Evolutionary conservation across 306 rosid species (phyloP).

Genomic region (Vicia villosa): DNA sequence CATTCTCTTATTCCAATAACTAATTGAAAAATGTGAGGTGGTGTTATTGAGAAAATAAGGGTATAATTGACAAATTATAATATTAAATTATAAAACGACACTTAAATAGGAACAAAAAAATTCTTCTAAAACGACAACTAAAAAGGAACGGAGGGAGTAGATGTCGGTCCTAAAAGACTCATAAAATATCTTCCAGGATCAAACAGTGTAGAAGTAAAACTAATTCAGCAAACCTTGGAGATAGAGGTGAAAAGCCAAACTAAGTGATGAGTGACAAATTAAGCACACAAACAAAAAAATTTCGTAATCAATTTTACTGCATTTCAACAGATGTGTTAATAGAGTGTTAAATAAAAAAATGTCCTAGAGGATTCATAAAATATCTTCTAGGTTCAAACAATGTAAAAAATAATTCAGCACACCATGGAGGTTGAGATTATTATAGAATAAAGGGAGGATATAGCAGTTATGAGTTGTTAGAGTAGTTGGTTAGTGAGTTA

Average conservation of each 20-base stretch:
- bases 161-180: background rate
- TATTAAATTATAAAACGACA: too few species aligned
- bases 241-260: background rate
- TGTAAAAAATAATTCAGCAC: conserved; percentile 10
- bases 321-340: background rate
- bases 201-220: background rate
- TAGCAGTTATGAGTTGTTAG: background rate
- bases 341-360: background rate
- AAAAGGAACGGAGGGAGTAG: too few species aligned
- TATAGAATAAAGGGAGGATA: background rate
- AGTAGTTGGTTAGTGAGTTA: background rate
- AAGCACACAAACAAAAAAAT: background rate
- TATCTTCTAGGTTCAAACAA: conserved; percentile 19
- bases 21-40: too few species aligned
- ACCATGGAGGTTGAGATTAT: background rate
- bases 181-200: background rate
- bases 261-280: background rate
- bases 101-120: too few species aligned
- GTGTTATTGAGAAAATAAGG: too few species aligned
- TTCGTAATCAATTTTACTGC: background rate
- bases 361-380: conserved; percentile 2
- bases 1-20: too few species aligned
- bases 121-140: too few species aligned
- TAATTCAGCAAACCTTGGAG: background rate
- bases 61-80: too few species aligned